Conservation (phyloP, 2,329 filamentous ascomycete genomes). For the Drechslerella dactyloides region DNA sequence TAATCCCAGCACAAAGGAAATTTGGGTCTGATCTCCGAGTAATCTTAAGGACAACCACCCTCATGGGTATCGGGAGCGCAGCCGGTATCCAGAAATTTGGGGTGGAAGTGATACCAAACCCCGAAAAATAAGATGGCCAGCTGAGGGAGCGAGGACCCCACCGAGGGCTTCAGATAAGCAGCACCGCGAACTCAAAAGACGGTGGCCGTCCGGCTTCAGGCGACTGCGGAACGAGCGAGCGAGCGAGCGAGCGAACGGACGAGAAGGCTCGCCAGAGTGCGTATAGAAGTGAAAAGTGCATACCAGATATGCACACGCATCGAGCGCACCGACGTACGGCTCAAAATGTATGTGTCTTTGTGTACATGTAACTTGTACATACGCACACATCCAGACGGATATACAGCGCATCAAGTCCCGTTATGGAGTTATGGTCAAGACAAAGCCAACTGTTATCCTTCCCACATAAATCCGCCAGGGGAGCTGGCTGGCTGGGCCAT, state of each 20-base stretch:
- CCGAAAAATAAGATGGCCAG: constrained; percentile 45
- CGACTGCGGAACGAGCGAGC: background rate
- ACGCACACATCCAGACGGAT: constrained; percentile 16
- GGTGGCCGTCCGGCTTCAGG: background rate
- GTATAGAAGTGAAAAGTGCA: too few species aligned
- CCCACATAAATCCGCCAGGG: constrained; percentile 38
- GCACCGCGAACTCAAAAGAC: background rate
- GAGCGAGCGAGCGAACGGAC: background rate
- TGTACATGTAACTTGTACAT: constrained; percentile 11
- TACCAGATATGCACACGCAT: background rate
- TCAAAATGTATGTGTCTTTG: background rate
- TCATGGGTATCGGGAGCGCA: constrained; percentile 51
- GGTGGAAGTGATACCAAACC: constrained; percentile 31
- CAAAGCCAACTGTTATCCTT: constrained; percentile 26
- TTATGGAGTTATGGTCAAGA: constrained; percentile 20
- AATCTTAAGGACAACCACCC: constrained; percentile 47
- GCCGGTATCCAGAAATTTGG: constrained; percentile 51
- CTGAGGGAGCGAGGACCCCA: constrained; percentile 33
- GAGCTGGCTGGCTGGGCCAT: constrained; percentile 25
- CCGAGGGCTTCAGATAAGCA: constrained; percentile 19
- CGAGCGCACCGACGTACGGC: background rate
- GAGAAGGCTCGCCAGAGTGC: background rate
- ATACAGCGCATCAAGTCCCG: constrained; percentile 38
- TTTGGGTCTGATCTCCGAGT: constrained; percentile 50
- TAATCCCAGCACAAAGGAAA: constrained; percentile 45